Evolutionary conservation across 257 asterid genomes (phyloP), one percentile per base, ranked within the genome.

Genomic region (Gynochthodes officinalis): DNA sequence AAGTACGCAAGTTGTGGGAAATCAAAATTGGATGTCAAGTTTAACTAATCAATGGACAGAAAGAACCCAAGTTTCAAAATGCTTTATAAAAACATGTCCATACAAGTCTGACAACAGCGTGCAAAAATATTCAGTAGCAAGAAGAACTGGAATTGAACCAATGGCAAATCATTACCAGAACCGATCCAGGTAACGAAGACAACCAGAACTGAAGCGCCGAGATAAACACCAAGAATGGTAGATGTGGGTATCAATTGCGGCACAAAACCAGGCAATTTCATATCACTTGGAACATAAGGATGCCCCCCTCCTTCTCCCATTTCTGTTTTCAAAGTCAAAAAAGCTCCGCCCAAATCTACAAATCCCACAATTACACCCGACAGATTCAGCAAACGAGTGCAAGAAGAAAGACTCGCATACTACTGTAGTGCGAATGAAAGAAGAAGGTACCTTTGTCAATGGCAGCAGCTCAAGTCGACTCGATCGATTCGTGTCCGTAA

Each of bases 181-280:
- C 84, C 75, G 70, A 87, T 79, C 99, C 99, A 95, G 85, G 84
- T 85, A 74, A 90, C 70, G 79, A 84, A 67, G 64, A 90, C 85
- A 6, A 87, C 94, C 32, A 92, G 74, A 64, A 84, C 1, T 14
- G 97, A 87, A 69, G 89, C 12, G 66, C 75, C 32, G 75, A 86
- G 88, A 86, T 86, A 94, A 54, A 80, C 84, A 30, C 80, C 68
- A 53, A 92, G 71, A 70, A 91, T 85, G 32, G 90, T 82, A 1
- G 92, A 87, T 74, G 85, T 87, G 39, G 95, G 69, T 71, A 90
- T 93, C 73, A 84, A 70, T 35, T 66, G 72, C 16, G 80, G 87
- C 75, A 80, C 85, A 74, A 59, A 92, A 60, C 84, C 97, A 18
- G 90, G 90, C 87, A 89, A 80, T 53, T 79, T 71, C 72, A 92